phyloP scores from a whole-genome alignment of 768 basidiomycete species.

The Suillus placidus region DNA sequence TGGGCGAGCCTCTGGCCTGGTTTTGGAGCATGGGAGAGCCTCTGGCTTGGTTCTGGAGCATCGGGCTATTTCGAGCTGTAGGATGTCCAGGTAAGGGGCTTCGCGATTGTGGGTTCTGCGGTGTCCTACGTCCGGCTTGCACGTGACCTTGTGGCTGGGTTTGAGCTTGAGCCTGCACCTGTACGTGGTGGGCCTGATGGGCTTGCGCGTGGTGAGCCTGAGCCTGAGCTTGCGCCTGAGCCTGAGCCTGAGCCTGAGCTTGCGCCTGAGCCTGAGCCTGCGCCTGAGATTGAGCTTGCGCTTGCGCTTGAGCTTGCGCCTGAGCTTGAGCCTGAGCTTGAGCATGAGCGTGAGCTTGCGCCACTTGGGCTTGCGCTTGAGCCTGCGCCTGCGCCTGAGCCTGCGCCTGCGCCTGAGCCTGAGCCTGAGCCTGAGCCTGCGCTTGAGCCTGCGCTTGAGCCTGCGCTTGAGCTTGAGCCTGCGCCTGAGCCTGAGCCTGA shows the following conservation, averaged over 20 bases:
- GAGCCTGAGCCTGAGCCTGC: slow-evolving; percentile 46
- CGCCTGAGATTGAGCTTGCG: slow-evolving; percentile 12
- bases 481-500: slow-evolving; percentile 20
- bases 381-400: slow-evolving; percentile 24
- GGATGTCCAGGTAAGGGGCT: slow-evolving; percentile 17
- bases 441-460: slow-evolving; percentile 8
- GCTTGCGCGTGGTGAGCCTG: slow-evolving; percentile 17
- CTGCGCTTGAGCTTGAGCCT: slow-evolving; percentile 8
- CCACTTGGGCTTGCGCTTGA: slow-evolving; percentile 27
- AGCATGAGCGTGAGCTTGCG: slow-evolving; percentile 25
- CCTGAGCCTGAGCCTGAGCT: slow-evolving; percentile 13
- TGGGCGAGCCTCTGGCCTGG: slow-evolving; percentile 18
- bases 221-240: slow-evolving; percentile 4
- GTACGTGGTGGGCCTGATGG: slow-evolving; percentile 26
- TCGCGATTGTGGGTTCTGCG: slow-evolving; percentile 24
- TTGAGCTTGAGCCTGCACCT: slow-evolving; percentile 24
- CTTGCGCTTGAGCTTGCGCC: slow-evolving; percentile 11
- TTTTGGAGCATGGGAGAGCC: slow-evolving; percentile 32
- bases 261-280: slow-evolving; percentile 20
- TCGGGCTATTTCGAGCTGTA: slow-evolving; percentile 39
- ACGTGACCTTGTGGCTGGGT: slow-evolving; percentile 16
- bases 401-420: slow-evolving; percentile 42
- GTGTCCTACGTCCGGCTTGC: slow-evolving; percentile 25
- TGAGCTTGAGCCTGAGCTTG: slow-evolving; percentile 18
- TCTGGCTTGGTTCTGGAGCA: slow-evolving; percentile 36